phyloP scores from a whole-genome alignment of 139 green algal genomes.

The Zygnema cylindricum region DNA sequence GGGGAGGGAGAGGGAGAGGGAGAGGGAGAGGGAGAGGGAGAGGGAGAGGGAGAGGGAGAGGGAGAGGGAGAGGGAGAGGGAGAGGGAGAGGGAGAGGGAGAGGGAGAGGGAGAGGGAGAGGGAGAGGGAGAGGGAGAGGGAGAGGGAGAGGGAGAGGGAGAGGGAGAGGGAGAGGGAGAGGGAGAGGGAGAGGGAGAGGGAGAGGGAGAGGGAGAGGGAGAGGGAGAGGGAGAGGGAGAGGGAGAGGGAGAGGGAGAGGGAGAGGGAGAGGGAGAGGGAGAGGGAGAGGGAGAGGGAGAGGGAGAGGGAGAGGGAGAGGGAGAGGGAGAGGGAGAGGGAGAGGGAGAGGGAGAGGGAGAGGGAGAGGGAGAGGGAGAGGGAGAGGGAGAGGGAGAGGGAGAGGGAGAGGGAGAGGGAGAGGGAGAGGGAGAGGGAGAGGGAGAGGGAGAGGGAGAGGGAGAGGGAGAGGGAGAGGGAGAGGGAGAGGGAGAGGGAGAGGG shows the following conservation, averaged over 20 bases:
- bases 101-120: background rate
- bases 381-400: background rate
- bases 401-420: background rate
- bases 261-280: background rate
- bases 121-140: background rate
- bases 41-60: background rate
- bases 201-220: background rate
- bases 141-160: background rate
- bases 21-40: background rate
- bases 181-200: background rate
- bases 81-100: background rate
- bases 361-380: background rate
- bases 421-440: background rate
- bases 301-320: background rate
- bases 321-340: background rate
- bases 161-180: background rate
- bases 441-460: background rate
- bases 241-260: slow-evolving; percentile 10
- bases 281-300: background rate
- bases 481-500: background rate
- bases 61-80: background rate
- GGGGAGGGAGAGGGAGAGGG: background rate
- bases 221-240: background rate
- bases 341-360: background rate
- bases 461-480: background rate